phyloP scores from a whole-genome alignment of 208 protist species.

The Trichomonas tenax region DNA sequence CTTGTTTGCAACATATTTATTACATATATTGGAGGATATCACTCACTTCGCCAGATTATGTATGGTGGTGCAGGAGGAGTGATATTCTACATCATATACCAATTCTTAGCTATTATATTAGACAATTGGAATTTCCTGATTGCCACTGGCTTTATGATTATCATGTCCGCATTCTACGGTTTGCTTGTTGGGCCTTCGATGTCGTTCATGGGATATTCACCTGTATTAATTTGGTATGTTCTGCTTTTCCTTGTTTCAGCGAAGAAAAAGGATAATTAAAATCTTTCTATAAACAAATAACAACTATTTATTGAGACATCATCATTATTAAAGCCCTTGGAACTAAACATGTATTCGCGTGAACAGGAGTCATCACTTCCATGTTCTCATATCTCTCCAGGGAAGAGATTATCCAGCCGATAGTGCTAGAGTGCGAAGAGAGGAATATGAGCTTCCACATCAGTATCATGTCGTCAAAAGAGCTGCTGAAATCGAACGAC shows the following conservation, averaged over 20 bases:
- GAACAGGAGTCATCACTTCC: neutral
- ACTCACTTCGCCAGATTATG: neutral
- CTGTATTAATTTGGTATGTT: neutral
- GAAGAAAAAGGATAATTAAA: neutral
- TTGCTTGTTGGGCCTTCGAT: neutral
- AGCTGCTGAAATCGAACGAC: neutral
- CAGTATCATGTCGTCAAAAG: neutral
- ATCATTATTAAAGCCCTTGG: neutral
- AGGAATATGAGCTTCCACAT: neutral
- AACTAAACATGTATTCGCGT: neutral
- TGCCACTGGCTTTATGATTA: neutral
- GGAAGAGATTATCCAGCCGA: neutral
- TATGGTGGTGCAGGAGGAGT: neutral
- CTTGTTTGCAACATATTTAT: neutral
- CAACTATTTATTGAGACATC: neutral
- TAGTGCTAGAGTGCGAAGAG: neutral
- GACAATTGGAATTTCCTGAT: neutral
- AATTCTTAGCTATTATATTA: neutral
- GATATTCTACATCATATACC: neutral
- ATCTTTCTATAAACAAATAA: neutral
- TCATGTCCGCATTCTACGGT: neutral
- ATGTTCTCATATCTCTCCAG: neutral
- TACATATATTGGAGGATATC: slow-evolving; percentile 3
- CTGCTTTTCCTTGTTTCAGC: neutral
- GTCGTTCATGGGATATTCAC: neutral